A percentile compares a stretch with the other conserved stretches of the same genome.
These are phyloP conservation scores for Inga laurina DNA, from an alignment of 306 rosid species.

Conservation along the genomic window DNA sequence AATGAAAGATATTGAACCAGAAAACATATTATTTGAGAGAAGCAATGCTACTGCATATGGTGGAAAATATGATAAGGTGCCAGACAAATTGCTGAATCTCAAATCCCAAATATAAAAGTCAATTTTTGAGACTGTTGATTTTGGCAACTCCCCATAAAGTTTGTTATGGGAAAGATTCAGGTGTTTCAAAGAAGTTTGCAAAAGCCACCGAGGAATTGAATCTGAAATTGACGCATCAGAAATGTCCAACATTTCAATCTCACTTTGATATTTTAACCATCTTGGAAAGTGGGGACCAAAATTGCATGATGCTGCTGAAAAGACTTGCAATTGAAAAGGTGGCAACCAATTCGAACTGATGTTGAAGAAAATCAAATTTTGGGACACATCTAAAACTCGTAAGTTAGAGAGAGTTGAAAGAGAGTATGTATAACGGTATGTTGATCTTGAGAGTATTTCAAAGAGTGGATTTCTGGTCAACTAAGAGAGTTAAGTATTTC, in stretches of 20 bases:
- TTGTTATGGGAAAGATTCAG: neutral
- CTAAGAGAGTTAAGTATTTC: neutral
- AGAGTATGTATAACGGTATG: no score
- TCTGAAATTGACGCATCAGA: conserved; percentile 1
- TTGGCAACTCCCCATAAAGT: neutral
- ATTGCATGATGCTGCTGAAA: conserved; percentile 15
- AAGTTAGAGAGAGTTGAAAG: conserved; percentile 18
- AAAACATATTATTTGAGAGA: neutral
- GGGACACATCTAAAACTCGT: rapidly evolving
- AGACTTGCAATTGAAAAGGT: neutral
- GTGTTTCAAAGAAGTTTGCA: neutral
- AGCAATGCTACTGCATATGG: neutral
- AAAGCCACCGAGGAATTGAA: neutral
- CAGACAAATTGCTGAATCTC: neutral
- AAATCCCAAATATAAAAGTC: neutral
- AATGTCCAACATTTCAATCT: neutral
- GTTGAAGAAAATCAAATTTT: conserved; percentile 32
- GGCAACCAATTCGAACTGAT: conserved; percentile 33
- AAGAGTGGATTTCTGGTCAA: neutral
- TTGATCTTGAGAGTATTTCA: no score
- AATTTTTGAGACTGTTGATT: neutral
- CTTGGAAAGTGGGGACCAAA: conserved; percentile 46
- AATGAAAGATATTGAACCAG: neutral
- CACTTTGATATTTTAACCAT: conserved; percentile 40
- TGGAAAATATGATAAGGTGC: neutral